phyloP scores from a whole-genome alignment of 352 stramenopile genomes.

The Saprolegnia parasitica region DNA sequence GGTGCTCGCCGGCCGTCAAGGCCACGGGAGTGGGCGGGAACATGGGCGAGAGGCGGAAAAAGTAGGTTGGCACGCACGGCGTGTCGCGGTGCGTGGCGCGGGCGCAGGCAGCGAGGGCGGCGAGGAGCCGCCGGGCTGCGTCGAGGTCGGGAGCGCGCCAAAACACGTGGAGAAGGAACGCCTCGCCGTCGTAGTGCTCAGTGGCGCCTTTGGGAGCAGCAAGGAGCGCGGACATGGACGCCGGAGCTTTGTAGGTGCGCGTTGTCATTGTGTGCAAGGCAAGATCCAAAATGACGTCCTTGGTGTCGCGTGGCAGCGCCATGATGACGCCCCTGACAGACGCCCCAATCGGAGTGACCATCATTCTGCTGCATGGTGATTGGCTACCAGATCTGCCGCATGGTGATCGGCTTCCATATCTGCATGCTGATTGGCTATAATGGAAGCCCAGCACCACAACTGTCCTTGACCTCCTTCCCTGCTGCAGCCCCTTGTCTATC shows the following conservation, averaged over 20 bases:
- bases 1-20: not conserved
- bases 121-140: not conserved
- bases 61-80: conserved; percentile 1
- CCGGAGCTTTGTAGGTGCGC: not conserved
- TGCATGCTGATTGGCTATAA: too few relatives aligned
- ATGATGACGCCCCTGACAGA: too few relatives aligned
- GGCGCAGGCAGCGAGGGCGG: not conserved
- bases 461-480: too few relatives aligned
- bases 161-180: conserved; percentile 7
- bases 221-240: not conserved
- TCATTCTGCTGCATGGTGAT: too few relatives aligned
- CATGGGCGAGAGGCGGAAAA: not conserved
- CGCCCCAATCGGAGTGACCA: too few relatives aligned
- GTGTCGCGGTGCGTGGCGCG: conserved; percentile 1
- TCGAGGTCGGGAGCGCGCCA: not conserved
- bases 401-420: too few relatives aligned
- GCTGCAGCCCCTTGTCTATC: too few relatives aligned
- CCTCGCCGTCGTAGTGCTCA: not conserved
- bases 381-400: too few relatives aligned
- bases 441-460: too few relatives aligned
- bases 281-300: too few relatives aligned
- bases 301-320: too few relatives aligned
- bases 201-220: not conserved
- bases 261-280: too few relatives aligned
- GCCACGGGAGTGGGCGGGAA: not conserved